These are phyloP conservation scores for Clathrus columnatus DNA, from an alignment of 768 basidiomycete genomes.

Conservation along the genomic window DNA sequence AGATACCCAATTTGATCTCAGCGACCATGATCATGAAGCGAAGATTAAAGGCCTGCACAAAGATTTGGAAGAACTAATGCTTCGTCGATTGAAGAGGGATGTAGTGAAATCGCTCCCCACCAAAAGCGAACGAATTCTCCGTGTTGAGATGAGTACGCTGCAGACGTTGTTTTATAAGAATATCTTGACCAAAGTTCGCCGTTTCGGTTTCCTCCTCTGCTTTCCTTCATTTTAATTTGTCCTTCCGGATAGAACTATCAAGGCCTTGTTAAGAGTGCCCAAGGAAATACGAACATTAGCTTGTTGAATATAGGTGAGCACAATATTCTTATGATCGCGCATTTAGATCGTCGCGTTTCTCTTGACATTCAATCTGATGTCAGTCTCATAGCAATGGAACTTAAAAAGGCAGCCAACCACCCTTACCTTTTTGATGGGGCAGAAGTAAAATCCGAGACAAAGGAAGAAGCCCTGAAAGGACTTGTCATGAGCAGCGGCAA, in stretches of 20 bases:
- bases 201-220: neutral
- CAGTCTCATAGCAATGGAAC: conserved; percentile 91
- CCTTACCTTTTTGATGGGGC: conserved; percentile 97
- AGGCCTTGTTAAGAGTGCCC: conserved; percentile 82
- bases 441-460: conserved; percentile 50
- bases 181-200: conserved; percentile 76
- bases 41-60: conserved; percentile 95
- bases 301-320: conserved; percentile 83
- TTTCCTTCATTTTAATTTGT: conserved; percentile 1
- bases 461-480: conserved; percentile 86
- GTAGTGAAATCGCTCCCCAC: conserved; percentile 94
- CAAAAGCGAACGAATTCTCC: conserved; percentile 95
- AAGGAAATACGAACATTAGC: conserved; percentile 86
- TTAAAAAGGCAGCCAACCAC: conserved; percentile 98
- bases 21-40: conserved; percentile 82
- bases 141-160: conserved; percentile 94
- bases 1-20: conserved; percentile 91
- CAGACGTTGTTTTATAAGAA: conserved; percentile 99
- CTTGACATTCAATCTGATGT: neutral
- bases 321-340: neutral
- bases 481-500: conserved; percentile 98
- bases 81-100: conserved; percentile 89
- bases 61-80: conserved; percentile 90
- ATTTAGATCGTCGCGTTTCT: neutral
- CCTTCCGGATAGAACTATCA: conserved; percentile 66